Base-by-base conservation (phyloP, 345 rosid species). In the Moricandia moricandioides region DNA sequence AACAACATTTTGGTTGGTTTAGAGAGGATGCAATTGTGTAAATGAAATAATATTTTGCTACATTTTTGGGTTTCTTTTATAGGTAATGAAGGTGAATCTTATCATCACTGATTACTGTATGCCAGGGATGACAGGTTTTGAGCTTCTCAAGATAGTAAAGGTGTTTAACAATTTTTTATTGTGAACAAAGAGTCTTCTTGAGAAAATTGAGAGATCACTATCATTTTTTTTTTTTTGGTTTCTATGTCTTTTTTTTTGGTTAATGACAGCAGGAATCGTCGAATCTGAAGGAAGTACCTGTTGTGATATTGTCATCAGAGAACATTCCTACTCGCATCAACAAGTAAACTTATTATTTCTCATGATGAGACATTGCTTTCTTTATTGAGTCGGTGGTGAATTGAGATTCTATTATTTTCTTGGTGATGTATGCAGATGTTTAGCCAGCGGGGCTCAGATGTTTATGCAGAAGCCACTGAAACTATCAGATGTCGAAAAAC, bases 51-150 rank as follows among this genome's bases (percentile, higher is more conserved):
- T 10, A 6, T 29, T 49, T 45, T 56, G 51, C 58, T 10, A 74
- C 37, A 14, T 58, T 31, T 31, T 75, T 59, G 14, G 24, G 4
- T 17, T 0, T 18, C n/a, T 9, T 37, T 59, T 76, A 5, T 85
- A 90, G 96, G 85, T 74, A 5, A 79, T 85, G 11, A 86, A 88
- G 81, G 90, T 92, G 47, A 85, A 86, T 77, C 79, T 92, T 78
- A 83, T 92, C 54, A 90, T 92, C 39, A 90, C 98, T 54, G 96
- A 92, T 77, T 92, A 92, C 13, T 88, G 98, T 66, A 92, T 92
- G 98, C 96, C 98, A 2, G 95, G 91, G 78, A 92, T 92, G 96
- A 87, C 96, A 0, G 96, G 98, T 27, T 92, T 86, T 63, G 96
- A 92, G 59, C 82, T 92, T 1, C 91, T 92, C 8, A 86, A 92